These are phyloP conservation scores for Deinandra increscens DNA, from an alignment of 129 eudicot species.

Conservation along the genomic window DNA sequence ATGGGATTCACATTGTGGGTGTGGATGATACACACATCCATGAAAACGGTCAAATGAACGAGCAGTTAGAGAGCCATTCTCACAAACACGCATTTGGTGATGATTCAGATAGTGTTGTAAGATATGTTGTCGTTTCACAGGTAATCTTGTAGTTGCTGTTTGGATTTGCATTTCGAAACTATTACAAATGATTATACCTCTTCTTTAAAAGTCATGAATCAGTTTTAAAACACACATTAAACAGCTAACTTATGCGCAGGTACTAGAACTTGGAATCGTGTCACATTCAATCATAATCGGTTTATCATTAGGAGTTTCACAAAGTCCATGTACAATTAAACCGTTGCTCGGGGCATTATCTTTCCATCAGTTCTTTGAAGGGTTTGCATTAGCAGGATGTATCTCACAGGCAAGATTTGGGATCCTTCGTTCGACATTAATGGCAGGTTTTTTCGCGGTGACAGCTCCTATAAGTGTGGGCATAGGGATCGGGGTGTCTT, in stretches of 20 bases:
- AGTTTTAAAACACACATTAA: not conserved
- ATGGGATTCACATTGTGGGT: conserved; percentile 59
- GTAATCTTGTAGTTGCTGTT: conserved; percentile 28
- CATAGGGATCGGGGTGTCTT: conserved; percentile 54
- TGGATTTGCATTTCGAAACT: not conserved
- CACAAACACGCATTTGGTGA: conserved; percentile 45
- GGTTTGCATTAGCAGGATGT: conserved; percentile 90
- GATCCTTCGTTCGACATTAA: conserved; percentile 45
- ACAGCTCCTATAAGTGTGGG: conserved; percentile 75
- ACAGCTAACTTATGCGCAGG: conserved; percentile 34
- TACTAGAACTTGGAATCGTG: conserved; percentile 84
- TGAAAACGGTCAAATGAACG: conserved; percentile 39
- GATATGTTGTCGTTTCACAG: conserved; percentile 84
- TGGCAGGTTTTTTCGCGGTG: conserved; percentile 74
- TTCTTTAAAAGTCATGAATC: not conserved
- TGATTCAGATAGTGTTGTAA: conserved; percentile 43
- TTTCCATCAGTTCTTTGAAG: conserved; percentile 86
- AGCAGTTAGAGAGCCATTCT: conserved; percentile 39
- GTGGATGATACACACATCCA: conserved; percentile 58
- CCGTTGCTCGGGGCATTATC: conserved; percentile 82
- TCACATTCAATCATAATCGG: conserved; percentile 84
- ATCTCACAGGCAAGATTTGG: conserved; percentile 68
- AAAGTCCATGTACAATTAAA: conserved; percentile 73
- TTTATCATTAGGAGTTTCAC: conserved; percentile 75
- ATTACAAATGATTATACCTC: not conserved